Evolutionary conservation across 2,329 filamentous ascomycete species (phyloP), one percentile per base, ranked within the genome.

Genomic region (Nemania sp.): DNA sequence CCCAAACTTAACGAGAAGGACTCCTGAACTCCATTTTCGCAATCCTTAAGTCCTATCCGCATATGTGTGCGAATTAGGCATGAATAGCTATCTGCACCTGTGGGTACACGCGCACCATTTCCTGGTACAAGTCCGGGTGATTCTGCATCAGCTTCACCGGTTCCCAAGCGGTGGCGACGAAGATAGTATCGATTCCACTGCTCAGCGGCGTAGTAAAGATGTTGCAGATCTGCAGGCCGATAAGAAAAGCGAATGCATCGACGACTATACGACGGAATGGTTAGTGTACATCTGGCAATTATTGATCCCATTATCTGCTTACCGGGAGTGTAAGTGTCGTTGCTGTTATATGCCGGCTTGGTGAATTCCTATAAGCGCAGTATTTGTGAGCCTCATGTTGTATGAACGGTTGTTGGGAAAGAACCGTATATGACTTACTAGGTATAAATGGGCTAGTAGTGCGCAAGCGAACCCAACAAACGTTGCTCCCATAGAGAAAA

Each of bases 121-220:
- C 86, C 18, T 89, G 83, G 79, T 95, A 98, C 54, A 98, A 81
- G 69, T 97, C 93, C 0, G 90, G 89, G 79, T 97, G 94, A 64
- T 96, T 90, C 49, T 88, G 84, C 77, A 93, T 91, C 83, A 97
- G 82, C 8, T 95, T 92, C 76, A 92, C 86, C 0, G 89, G 89
- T 56, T 90, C 88, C 86, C 89, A 91, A 0, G 88, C 88, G 53
- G 86, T 83, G 0, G 93, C 94, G 0, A 97, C 93, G 74, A 98
- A 98, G 69, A 97, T 92, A 0, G 94, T 97, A 73, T 97, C 92
- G 70, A 97, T 89, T n/a, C 95, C 95, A 74, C 91, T 94, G 70
- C 90, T 90, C 64, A 98, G 84, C 0, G 95, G 95, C 0, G 93
- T 95, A 38, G 95, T 92, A 81, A 98, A 97, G 71, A 97, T 88